Evolutionary conservation across 495 filamentous ascomycete genomes (phyloP).

Genomic region (Penicillium flavigenum): DNA sequence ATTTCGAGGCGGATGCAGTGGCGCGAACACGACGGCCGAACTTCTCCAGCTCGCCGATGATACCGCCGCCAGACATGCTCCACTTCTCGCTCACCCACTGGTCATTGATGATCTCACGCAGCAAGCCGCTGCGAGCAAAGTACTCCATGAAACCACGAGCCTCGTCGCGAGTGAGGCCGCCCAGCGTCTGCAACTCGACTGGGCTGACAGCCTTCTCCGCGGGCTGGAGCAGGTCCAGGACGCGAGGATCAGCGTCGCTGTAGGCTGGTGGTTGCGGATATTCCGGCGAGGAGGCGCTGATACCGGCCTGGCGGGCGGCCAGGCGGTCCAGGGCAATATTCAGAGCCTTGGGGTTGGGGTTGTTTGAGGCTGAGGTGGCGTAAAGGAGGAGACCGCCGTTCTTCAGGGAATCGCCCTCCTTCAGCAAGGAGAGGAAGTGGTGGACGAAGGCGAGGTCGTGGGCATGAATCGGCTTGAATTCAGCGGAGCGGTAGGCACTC

Average conservation of each 20-base stretch:
- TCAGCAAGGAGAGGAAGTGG: constrained; percentile 70
- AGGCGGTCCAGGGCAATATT: constrained; percentile 61
- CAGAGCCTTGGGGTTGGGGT: constrained; percentile 58
- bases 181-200: constrained; percentile 57
- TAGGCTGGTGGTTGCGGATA: constrained; percentile 63
- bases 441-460: constrained; percentile 77
- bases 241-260: constrained; percentile 64
- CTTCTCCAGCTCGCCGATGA: constrained; percentile 80
- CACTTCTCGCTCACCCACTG: constrained; percentile 78
- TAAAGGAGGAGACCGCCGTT: constrained; percentile 80
- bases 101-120: constrained; percentile 68
- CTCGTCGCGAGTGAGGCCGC: constrained; percentile 70
- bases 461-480: constrained; percentile 75
- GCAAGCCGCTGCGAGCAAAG: constrained; percentile 81
- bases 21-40: constrained; percentile 53
- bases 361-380: constrained; percentile 67
- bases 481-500: constrained; percentile 68
- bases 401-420: constrained; percentile 55
- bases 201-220: constrained; percentile 34
- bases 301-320: constrained; percentile 40
- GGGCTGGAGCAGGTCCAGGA: constrained; percentile 51
- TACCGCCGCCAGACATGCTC: constrained; percentile 75
- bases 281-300: constrained; percentile 32
- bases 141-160: constrained; percentile 86
- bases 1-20: constrained; percentile 13